Evolutionary conservation across 2,329 filamentous ascomycete genomes (phyloP), one percentile per base, ranked within the genome.

Genomic region (Alternaria novae-zelandiae): DNA sequence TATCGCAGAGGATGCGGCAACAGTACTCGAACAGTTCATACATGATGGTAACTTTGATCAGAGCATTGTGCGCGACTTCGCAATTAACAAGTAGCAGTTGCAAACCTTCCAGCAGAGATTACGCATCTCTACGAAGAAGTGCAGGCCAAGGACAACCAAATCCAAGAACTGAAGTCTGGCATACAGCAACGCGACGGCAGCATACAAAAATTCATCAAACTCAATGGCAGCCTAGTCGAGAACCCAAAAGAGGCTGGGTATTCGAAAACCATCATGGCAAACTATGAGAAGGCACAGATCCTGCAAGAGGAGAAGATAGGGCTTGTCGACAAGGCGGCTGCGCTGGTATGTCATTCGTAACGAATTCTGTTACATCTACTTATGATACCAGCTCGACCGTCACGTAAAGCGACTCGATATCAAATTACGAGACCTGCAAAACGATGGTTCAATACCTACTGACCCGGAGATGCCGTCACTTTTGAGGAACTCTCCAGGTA

Each of bases 121-220:
- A 89, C 90, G 20, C 94, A 94, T 82, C 86, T 95, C 66, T 90
- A 94, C 74, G 92, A 94, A 76, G 92, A 96, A 81, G 92, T 95
- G 67, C 85, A 89, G 74, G 90, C 92, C 77, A 95, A 94, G 79
- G 92, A 96, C 77, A 86, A 87, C 54, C 85, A 89, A 68, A 91
- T 92, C 70, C 84, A 88, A 74, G 89, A 92, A 51, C 90, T 90
- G 76, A 83, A 90, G 62, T 86, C 88, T 65, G 86, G 87, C 67
- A 92, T 94, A 74, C 87, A 89, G 44, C 89, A 91, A 62, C 89
- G 90, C 68, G 92, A 96, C 74, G 86, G 81, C 57, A 89, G 89
- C 74, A 88, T 96, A 44, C 92, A 96, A 76, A 93, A 91, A 80
- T 94, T 89, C 84, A 92, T 95, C 78, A 92, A 91, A 73, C 82